Base-by-base conservation (phyloP, 2,329 filamentous ascomycete species). In the Capronia epimyces region DNA sequence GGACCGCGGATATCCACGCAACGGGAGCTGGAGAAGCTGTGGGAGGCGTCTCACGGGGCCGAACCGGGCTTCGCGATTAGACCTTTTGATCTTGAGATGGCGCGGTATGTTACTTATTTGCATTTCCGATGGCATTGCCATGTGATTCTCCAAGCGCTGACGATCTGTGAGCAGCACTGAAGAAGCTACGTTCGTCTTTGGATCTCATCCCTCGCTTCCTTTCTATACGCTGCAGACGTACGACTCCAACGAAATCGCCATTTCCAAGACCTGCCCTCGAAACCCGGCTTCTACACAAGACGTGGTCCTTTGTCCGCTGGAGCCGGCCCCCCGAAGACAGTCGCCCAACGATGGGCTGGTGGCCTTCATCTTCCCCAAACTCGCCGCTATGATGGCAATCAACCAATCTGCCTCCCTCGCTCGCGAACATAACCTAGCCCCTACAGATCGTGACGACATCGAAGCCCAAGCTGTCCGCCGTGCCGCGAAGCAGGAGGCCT, bases 311-410 rank as follows among this genome's bases (percentile, higher is more conserved):
- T 62, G 75, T 9, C 68, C 64, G 16, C 64, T 75, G 15, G 69
- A 72, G 49, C 63, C 67, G 1, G 60, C 64, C 13, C 53, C 59
- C 20, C 67, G 71, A 13, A 67, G 69, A 13, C 63, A 67, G 10
- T 63, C 66, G 29, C 66, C 70, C 22, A 64, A 69, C 29, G 71
- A 73, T 49, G 71, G 70, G 3, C 66, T 75, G 8, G 64, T 75
- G 1, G 66, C 71, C 0, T 65, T 68, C 21, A 65, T 75, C 37
- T 75, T 75, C 55, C 73, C 74, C n/a, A 70, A 71, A 43, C 61
- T 75, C 15, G 74, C 74, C 12, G 73, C 71, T 40, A 71, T 76
- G 61, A 63, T 75, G 16, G 74, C 74, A 6, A 69, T 75, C 24
- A 72, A 75, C 34, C 68, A 75, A 46, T 69, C 71, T 10, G 63